These are phyloP conservation scores for Gossypium ekmanianum DNA, from an alignment of 345 rosid species.

Conservation along the genomic window DNA sequence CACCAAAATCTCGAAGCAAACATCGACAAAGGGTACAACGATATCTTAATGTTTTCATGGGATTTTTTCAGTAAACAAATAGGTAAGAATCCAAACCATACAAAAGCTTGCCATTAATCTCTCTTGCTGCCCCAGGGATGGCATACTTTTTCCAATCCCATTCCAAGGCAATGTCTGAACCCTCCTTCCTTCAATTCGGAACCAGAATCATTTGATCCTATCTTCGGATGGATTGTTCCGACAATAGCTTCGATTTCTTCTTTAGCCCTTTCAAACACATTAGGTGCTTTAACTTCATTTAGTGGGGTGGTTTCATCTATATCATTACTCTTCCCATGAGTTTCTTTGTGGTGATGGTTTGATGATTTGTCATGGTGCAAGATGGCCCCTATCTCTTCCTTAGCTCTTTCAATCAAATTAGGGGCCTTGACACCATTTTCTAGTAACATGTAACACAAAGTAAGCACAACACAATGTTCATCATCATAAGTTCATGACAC, in stretches of 20 bases:
- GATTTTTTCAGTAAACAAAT: neutral
- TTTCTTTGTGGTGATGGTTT: slow-evolving; percentile 12
- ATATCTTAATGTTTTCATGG: neutral
- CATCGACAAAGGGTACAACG: neutral
- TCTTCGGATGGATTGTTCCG: slow-evolving; percentile 13
- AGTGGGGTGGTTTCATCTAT: slow-evolving; percentile 38
- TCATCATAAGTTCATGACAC: neutral
- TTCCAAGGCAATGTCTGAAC: slow-evolving; percentile 5
- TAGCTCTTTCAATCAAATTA: slow-evolving; percentile 14
- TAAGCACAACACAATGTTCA: neutral
- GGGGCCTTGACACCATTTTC: slow-evolving; percentile 1
- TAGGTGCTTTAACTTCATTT: slow-evolving; percentile 38
- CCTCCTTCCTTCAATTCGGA: slow-evolving; percentile 1
- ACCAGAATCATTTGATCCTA: neutral
- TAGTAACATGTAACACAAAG: neutral
- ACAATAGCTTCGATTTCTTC: slow-evolving; percentile 40
- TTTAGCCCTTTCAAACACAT: slow-evolving; percentile 39
- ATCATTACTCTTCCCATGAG: slow-evolving; percentile 30
- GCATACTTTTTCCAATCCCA: slow-evolving; percentile 18
- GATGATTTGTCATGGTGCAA: slow-evolving; percentile 15
- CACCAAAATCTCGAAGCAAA: neutral
- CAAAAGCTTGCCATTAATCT: slow-evolving; percentile 17
- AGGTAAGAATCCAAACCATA: neutral
- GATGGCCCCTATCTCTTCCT: slow-evolving; percentile 19
- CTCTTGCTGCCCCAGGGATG: slow-evolving; percentile 29